Conservation (phyloP, 768 basidiomycete genomes). For the Roridomyces roridus region DNA sequence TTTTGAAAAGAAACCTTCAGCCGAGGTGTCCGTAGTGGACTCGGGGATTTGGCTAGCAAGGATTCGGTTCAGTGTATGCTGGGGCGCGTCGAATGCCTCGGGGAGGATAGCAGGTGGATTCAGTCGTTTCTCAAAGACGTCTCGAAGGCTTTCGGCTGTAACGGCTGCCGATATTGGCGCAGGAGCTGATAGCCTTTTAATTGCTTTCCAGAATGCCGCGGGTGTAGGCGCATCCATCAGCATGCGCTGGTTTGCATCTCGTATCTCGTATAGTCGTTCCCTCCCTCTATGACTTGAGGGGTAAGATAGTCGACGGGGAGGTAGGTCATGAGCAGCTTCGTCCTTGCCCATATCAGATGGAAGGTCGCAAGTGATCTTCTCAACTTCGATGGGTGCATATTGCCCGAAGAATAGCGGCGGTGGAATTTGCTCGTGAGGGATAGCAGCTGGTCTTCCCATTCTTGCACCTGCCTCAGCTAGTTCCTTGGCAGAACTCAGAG, state of each 20-base stretch:
- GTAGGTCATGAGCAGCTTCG: background rate
- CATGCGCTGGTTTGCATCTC: background rate
- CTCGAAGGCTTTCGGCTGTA: background rate
- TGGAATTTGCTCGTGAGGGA: background rate
- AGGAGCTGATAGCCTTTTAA: background rate
- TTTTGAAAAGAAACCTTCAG: background rate
- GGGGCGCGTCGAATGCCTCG: background rate
- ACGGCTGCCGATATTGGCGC: background rate
- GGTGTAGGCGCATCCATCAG: background rate
- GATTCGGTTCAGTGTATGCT: background rate
- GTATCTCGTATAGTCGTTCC: background rate
- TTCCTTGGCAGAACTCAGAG: background rate
- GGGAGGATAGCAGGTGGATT: background rate
- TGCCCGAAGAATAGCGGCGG: background rate
- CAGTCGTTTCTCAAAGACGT: background rate
- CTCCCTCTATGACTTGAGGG: background rate
- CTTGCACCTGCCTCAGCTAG: background rate
- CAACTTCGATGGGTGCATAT: background rate
- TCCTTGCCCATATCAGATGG: background rate
- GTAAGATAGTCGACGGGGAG: background rate
- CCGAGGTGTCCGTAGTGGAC: background rate
- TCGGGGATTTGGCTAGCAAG: background rate
- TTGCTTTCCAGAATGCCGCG: slow-evolving; percentile 1
- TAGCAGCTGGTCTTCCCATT: background rate
- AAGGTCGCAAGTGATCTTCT: background rate